phyloP scores from a whole-genome alignment of 805 yeast genomes.

The Cyberlindnera xishuangbannaensis region DNA sequence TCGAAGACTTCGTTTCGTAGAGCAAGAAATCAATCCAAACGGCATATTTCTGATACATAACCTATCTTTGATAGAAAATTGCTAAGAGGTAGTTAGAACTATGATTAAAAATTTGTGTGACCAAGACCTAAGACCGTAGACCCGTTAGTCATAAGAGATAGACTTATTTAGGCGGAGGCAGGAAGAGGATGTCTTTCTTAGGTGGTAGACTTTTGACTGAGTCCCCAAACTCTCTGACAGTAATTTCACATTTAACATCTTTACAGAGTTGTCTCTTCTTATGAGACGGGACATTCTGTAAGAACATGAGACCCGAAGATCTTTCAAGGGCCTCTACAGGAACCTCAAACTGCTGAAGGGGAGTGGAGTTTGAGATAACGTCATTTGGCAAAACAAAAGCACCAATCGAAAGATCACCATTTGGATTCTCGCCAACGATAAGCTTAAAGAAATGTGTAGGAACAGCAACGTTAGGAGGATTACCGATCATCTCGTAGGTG shows the following conservation, averaged over 20 bases:
- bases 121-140: no score
- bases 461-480: constrained; percentile 94
- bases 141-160: no score
- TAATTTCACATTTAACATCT: constrained; percentile 73
- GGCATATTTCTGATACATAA: no score
- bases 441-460: constrained; percentile 96
- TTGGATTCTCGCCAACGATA: constrained; percentile 71
- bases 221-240: constrained; percentile 71
- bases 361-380: constrained; percentile 63
- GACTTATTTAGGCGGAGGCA: no score
- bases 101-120: no score
- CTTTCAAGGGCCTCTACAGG: constrained; percentile 88
- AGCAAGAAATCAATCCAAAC: no score
- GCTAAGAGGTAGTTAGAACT: no score
- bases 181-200: constrained; percentile 12
- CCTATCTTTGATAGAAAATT: no score
- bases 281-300: constrained; percentile 58
- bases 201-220: constrained; percentile 20
- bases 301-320: constrained; percentile 76
- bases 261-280: constrained; percentile 63
- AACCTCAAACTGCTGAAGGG: constrained; percentile 72
- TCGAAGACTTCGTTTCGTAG: no score
- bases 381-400: constrained; percentile 94
- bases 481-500: constrained; percentile 87
- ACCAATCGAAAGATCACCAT: constrained; percentile 57